Evolutionary conservation across 257 asterid species (phyloP), one percentile per base, ranked within the genome.

Genomic region (Nicotiana sylvestris): DNA sequence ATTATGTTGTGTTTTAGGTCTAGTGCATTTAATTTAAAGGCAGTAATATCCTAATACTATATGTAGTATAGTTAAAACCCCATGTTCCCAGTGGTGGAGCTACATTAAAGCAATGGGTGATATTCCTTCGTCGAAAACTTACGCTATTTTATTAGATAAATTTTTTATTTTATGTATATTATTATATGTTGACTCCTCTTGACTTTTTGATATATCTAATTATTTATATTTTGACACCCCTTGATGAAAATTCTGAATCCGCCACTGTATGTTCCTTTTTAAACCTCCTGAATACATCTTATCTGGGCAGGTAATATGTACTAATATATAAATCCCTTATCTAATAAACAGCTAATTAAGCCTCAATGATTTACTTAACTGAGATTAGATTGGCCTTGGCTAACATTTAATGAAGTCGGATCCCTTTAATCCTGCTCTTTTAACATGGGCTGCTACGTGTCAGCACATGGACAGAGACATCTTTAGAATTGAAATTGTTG

Each of bases 1-100:
- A 86, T 88, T 89, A 83, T 81, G 29, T 27, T 74, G 8, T 49
- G 6, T 6, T 46, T 49, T 74, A 49, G 21, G 32, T 65, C 5
- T 21, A 7, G 15, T 9, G 66, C 66, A 61, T 61, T 61, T 61
- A 61, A 61, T 61, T 25, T 17, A 58, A 43, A 58, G 29, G 29
- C 65, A 58, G 65, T 58, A 58, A 58, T 18, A 57, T 17, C n/a
- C 64, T 17, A 16, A 2, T 53, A 53, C 18, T 53, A 53, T 53
- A 53, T 53, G 58, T 46, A 72, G 21, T 12, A 46, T 25, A 21
- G 33, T n/a, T 70, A 39, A 0, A 21, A 12, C 7, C 61, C 82
- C 87, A 84, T 81, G 85, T 81, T 21, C 21, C 21, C 21, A 21
- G 21, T 21, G 21, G 21, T 21, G 21, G 21, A 21, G 21, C 21